These are phyloP conservation scores for Populus hybrid DNA, from an alignment of 441 rosid species.

Conservation along the genomic window DNA sequence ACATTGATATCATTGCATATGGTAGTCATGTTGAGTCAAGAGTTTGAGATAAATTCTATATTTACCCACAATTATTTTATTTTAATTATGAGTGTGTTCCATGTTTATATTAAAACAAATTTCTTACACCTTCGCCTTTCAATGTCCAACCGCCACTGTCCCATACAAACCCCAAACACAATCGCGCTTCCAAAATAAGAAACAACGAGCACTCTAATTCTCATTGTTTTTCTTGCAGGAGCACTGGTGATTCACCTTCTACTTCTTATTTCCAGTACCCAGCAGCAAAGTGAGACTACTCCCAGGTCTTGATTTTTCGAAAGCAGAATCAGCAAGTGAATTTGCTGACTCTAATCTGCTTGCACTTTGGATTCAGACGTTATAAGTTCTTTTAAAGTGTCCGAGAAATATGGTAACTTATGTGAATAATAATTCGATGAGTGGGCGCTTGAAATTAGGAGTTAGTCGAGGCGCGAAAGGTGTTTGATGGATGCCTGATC, in stretches of 20 bases:
- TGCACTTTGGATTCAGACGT: slow-evolving; percentile 61
- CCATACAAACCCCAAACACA: not conserved
- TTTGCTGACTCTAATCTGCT: slow-evolving; percentile 32
- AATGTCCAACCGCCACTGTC: slow-evolving; percentile 12
- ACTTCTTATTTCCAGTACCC: slow-evolving; percentile 4
- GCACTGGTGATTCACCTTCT: not conserved
- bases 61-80: too few relatives aligned
- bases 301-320: slow-evolving; percentile 17
- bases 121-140: slow-evolving; percentile 9
- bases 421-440: slow-evolving; percentile 57
- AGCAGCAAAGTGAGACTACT: not conserved
- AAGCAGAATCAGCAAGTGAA: slow-evolving; percentile 14
- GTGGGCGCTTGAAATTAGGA: slow-evolving; percentile 37
- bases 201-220: not conserved
- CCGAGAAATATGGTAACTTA: slow-evolving; percentile 36
- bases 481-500: slow-evolving; percentile 66
- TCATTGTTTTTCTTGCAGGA: slow-evolving; percentile 16
- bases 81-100: too few relatives aligned
- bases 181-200: slow-evolving; percentile 12
- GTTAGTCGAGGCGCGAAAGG: slow-evolving; percentile 51
- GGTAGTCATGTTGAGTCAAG: too few relatives aligned
- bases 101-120: too few relatives aligned
- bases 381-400: slow-evolving; percentile 43
- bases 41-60: too few relatives aligned
- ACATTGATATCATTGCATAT: too few relatives aligned